These are phyloP conservation scores for Turritis glabra DNA, from an alignment of 345 rosid genomes.

Conservation along the genomic window DNA sequence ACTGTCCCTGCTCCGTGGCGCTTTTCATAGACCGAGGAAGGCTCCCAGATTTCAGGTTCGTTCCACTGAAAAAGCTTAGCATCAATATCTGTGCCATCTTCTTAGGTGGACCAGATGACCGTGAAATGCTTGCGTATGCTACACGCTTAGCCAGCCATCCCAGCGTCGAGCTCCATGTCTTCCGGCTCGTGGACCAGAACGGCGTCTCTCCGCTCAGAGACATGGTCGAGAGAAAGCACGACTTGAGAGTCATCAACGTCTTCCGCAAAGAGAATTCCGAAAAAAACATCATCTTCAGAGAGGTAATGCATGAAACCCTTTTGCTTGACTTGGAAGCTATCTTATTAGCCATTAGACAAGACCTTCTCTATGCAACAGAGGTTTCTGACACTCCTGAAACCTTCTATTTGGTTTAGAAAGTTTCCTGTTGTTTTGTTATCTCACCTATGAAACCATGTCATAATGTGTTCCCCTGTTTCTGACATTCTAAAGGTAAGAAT, in stretches of 20 bases:
- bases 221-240: constrained; percentile 37
- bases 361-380: too few species aligned
- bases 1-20: constrained; percentile 43
- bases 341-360: not conserved
- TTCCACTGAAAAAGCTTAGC: constrained; percentile 15
- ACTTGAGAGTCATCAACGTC: constrained; percentile 32
- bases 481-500: constrained; percentile 30
- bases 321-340: not conserved
- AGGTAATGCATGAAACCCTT: constrained; percentile 3
- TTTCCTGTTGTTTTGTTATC: not conserved
- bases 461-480: constrained; percentile 14
- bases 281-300: constrained; percentile 26
- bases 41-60: constrained; percentile 40
- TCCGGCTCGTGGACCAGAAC: constrained; percentile 21
- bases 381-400: too few species aligned
- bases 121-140: constrained; percentile 46
- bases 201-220: constrained; percentile 20
- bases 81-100: constrained; percentile 38
- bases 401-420: not conserved
- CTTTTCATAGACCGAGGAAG: constrained; percentile 39
- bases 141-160: constrained; percentile 39
- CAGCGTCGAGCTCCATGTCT: constrained; percentile 29
- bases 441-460: not conserved
- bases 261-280: constrained; percentile 24
- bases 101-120: constrained; percentile 56